Conservation (phyloP, 1,284 basidiomycete genomes). For the Amylostereum chailletii region DNA sequence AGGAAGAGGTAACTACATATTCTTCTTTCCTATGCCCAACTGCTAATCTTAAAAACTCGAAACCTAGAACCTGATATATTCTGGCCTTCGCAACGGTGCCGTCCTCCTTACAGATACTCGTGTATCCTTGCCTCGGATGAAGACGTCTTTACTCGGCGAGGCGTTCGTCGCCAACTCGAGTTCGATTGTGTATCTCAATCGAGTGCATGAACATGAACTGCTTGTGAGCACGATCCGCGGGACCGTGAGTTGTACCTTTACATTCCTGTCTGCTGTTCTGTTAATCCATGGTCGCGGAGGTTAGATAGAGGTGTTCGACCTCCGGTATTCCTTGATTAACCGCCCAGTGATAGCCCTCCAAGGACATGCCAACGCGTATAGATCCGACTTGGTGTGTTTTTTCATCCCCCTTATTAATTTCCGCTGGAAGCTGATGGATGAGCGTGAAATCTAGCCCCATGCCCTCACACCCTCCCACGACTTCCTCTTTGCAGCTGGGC, state of each 20-base stretch:
- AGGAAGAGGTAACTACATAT: constrained; percentile 29
- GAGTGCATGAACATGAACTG: constrained; percentile 42
- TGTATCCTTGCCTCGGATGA: constrained; percentile 21
- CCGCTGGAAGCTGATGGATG: background rate
- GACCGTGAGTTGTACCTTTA: constrained; percentile 30
- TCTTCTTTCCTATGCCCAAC: background rate
- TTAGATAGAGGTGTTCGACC: constrained; percentile 57
- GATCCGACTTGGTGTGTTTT: constrained; percentile 37
- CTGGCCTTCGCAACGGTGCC: constrained; percentile 54
- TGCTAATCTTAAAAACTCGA: constrained; percentile 2
- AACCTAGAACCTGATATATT: constrained; percentile 42
- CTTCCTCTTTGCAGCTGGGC: constrained; percentile 67
- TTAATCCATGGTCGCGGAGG: too few species aligned
- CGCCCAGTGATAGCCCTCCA: constrained; percentile 37
- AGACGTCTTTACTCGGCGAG: constrained; percentile 31
- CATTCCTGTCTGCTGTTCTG: background rate
- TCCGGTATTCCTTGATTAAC: constrained; percentile 40
- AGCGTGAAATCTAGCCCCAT: constrained; percentile 38
- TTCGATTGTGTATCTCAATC: constrained; percentile 43
- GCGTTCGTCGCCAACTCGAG: constrained; percentile 24
- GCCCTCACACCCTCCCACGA: constrained; percentile 48
- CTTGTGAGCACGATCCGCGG: constrained; percentile 54
- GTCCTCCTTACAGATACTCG: constrained; percentile 57
- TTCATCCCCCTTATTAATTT: background rate
- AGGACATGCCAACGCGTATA: constrained; percentile 50